Evolutionary conservation across 2,329 filamentous ascomycete genomes (phyloP), one percentile per base, ranked within the genome.

Genomic region (Metarhizium humberi): DNA sequence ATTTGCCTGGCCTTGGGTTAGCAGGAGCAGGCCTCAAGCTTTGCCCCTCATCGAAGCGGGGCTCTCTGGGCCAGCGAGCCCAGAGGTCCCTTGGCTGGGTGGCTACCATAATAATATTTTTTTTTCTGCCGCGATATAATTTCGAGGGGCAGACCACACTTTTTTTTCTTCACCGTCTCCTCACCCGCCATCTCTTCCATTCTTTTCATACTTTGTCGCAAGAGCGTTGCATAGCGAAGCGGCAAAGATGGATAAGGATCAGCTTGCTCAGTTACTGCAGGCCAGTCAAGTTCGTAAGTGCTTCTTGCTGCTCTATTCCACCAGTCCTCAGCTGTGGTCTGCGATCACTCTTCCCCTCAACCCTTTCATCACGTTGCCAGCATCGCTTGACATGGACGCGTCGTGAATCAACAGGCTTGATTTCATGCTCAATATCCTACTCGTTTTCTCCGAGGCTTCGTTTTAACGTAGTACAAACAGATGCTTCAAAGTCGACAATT

Each of bases 211-310:
- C 51, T 56, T 50, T 58, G 53, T 57, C 53, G 57, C 52, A 55
- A 46, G 50, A 57, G 50, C 55, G 25, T 52, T 53, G 46, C 51
- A 54, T 34, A 56, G 54, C 56, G 43, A 46, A 46, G 56, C 56
- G 56, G 49, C 51, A 6, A 58, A 50, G 56, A 75, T 75, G 73
- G 73, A 75, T 62, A 75, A 74, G 67, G 85, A 90, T 72, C 84
- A 88, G 75, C 91, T 96, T 70, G 81, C 94, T 63, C 81, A 87
- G 77, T 84, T 96, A 75, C 83, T 96, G 70, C 84, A 94, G 80
- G 86, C 88, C 75, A 85, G 92, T 66, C 82, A 95, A 74, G 85
- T 90, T 71, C 91, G 90, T 94, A 77, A 77, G 88, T 84, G 25
- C 53, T 48, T 49, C 57, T 57, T 52, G 30, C 34, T n/a, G 10